A percentile compares a stretch with the other conserved stretches of the same genome.
These are phyloP conservation scores for Suillus ampliporus DNA, from an alignment of 768 basidiomycete species.

Conservation along the genomic window DNA sequence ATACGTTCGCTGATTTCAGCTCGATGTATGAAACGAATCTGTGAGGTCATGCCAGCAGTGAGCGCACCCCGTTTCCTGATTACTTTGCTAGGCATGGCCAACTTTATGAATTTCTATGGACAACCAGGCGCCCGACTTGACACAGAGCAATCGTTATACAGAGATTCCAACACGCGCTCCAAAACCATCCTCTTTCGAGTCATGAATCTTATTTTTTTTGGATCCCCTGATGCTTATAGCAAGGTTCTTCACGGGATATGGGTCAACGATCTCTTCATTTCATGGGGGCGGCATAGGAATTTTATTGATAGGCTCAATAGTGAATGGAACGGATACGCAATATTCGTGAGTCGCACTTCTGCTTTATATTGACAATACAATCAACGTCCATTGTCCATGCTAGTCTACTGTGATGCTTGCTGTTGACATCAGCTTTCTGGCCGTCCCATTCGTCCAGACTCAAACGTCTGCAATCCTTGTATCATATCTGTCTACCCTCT, in stretches of 20 bases:
- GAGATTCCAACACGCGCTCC: conserved; percentile 1
- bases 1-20: conserved; percentile 28
- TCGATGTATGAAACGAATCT: conserved; percentile 48
- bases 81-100: conserved; percentile 25
- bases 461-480: conserved; percentile 21
- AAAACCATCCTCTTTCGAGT: conserved; percentile 12
- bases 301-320: conserved; percentile 46
- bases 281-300: too few species aligned
- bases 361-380: neutral
- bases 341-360: conserved; percentile 44
- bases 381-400: too few species aligned
- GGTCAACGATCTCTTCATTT: conserved; percentile 50
- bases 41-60: conserved; percentile 28
- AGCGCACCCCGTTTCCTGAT: neutral
- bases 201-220: conserved; percentile 44
- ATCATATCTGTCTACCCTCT: conserved; percentile 44
- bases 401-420: conserved; percentile 56
- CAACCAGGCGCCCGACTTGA: conserved; percentile 42
- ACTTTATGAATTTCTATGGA: conserved; percentile 44
- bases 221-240: conserved; percentile 50
- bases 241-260: conserved; percentile 46
- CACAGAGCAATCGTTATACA: conserved; percentile 30
- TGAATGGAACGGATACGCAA: conserved; percentile 55
- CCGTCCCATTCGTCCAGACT: conserved; percentile 47
- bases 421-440: conserved; percentile 58